These are phyloP conservation scores for Xylariaceae sp. DNA, from an alignment of 2,329 filamentous ascomycete species.

Conservation along the genomic window DNA sequence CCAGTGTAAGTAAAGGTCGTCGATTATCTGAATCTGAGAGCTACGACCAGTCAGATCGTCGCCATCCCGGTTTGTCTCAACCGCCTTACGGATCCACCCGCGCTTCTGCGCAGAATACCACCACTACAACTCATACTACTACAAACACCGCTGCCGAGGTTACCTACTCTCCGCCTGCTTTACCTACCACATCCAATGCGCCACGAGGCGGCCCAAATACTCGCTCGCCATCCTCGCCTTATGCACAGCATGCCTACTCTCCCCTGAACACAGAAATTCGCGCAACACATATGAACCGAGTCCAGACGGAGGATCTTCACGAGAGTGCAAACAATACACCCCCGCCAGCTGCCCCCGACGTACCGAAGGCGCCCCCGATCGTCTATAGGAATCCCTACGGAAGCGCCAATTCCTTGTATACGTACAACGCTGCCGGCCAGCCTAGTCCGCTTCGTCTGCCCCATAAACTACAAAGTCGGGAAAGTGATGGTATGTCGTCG, in stretches of 20 bases:
- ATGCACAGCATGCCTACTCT: constrained; percentile 39
- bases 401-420: constrained; percentile 33
- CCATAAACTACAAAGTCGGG: constrained; percentile 24
- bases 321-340: constrained; percentile 34
- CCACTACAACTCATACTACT: constrained; percentile 41
- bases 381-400: constrained; percentile 50
- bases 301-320: constrained; percentile 39
- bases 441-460: constrained; percentile 29
- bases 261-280: constrained; percentile 42
- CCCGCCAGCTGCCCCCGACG: constrained; percentile 54
- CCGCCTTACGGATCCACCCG: constrained; percentile 39
- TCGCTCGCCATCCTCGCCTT: constrained; percentile 53
- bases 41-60: constrained; percentile 31
- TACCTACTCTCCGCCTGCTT: constrained; percentile 53
- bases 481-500: constrained; percentile 30
- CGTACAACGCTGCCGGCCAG: constrained; percentile 30
- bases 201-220: constrained; percentile 50
- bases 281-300: constrained; percentile 38
- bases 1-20: constrained; percentile 39
- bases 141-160: constrained; percentile 54
- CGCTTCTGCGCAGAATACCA: constrained; percentile 49
- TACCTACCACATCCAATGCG: constrained; percentile 49
- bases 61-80: constrained; percentile 33
- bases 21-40: constrained; percentile 38
- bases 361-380: constrained; percentile 52